Base-by-base conservation (phyloP, 2,329 filamentous ascomycete species). In the Claviceps digitariae region DNA sequence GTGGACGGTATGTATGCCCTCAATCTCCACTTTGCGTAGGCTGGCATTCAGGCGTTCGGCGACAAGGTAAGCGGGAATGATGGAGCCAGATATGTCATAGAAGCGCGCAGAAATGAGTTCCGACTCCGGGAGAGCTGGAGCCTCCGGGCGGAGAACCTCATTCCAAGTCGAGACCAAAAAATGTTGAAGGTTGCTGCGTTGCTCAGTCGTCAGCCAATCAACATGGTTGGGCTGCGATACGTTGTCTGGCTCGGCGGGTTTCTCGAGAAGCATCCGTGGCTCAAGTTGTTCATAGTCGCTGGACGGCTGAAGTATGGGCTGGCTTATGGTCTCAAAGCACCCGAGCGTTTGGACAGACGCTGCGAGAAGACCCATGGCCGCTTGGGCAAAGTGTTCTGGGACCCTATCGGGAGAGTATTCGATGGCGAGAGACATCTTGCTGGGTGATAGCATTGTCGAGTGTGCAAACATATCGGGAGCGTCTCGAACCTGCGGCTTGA, bases 21-120 rank as follows among this genome's bases (percentile, higher is more conserved):
- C 63, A 10, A 73, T 58, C 13, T 62, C 58, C 12, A 71, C 59
- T 27, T 62, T 63, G 1, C 69, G 64, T 9, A 78, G 63, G 17
- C 69, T 67, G 3, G 65, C 64, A 52, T 72, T 76, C 48, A 78
- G 67, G 50, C 68, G 68, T 4, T 68, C 62, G 2, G 75, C 70
- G 31, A 79, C 67, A 56, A 73, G 66, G 7, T 72, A 65, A 0
- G 76, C 76, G 0, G 76, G 70, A 44, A 79, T 66, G 23, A 78
- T 64, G 1, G 73, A 74, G 8, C 72, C 72, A 64, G 73, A 75
- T 13, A 78, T 68, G 48, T 76, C 70, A 59, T 74, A 78, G 61
- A 79, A 79, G 0, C 73, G 69, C 0, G 74, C 70, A 1, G 69
- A 68, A 36, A 72, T 69, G 4, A 75, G 63, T 45, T 73, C 65